Percentiles rank a stretch among this genome's conserved stretches.
These are phyloP conservation scores for Lentinula boryana DNA, from an alignment of 768 basidiomycete genomes.

Conservation along the genomic window DNA sequence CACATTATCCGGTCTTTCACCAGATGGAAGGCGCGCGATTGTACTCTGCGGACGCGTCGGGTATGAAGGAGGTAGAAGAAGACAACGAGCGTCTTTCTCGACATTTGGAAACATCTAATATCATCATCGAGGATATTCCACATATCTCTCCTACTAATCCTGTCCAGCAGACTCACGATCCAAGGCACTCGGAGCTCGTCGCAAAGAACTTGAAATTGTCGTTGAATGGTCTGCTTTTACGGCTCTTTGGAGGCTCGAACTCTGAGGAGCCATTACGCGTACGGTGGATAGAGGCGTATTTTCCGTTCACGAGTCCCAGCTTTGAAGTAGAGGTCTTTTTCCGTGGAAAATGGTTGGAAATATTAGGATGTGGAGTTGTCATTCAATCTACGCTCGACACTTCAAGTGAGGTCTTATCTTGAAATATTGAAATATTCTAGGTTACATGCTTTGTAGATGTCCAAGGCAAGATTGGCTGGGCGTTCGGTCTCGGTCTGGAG, in stretches of 20 bases:
- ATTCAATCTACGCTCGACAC: conserved; percentile 83
- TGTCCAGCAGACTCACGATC: conserved; percentile 72
- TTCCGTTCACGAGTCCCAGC: conserved; percentile 97
- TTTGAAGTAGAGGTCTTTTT: conserved; percentile 98
- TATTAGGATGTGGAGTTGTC: conserved; percentile 90
- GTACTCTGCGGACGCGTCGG: conserved; percentile 53
- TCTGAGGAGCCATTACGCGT: conserved; percentile 73
- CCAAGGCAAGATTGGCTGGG: conserved; percentile 88
- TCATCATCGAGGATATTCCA: conserved; percentile 84
- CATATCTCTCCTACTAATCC: conserved; percentile 73
- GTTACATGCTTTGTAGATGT: conserved; percentile 43
- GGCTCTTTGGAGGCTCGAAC: conserved; percentile 58
- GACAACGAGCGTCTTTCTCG: conserved; percentile 62
- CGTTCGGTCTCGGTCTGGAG: conserved; percentile 95
- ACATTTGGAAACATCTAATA: conserved; percentile 63
- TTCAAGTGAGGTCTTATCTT: conserved; percentile 52
- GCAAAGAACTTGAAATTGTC: conserved; percentile 85
- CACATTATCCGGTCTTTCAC: conserved; percentile 97
- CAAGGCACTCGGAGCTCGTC: conserved; percentile 63
- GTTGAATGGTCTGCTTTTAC: conserved; percentile 79
- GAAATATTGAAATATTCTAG: conserved; percentile 18
- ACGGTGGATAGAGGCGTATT: conserved; percentile 96
- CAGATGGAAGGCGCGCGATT: conserved; percentile 95
- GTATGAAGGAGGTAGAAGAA: conserved; percentile 57
- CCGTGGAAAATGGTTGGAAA: conserved; percentile 94